phyloP scores from a whole-genome alignment of 371 early-diverging fungal species.

The Sporodiniella umbellata region DNA sequence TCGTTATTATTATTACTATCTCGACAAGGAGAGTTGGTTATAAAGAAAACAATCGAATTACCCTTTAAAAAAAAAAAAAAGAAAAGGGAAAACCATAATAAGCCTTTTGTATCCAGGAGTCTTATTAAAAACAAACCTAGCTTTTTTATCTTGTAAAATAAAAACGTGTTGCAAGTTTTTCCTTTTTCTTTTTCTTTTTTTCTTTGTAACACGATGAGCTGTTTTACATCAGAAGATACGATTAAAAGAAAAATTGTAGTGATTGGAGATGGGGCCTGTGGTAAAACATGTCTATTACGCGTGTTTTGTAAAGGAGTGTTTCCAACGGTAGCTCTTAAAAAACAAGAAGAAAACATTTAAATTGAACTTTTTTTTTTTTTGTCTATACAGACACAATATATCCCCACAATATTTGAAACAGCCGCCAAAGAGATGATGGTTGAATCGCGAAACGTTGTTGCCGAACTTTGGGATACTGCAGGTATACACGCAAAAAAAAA shows the following conservation, averaged over 20 bases:
- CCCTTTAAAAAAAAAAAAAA: too few relatives aligned
- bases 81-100: constrained; percentile 10
- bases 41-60: too few relatives aligned
- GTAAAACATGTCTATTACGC: constrained; percentile 61
- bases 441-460: constrained; percentile 66
- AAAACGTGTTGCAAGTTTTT: not conserved
- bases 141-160: too few relatives aligned
- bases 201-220: constrained; percentile 10
- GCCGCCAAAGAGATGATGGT: constrained; percentile 74
- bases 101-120: not conserved
- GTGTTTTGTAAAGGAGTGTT: constrained; percentile 57
- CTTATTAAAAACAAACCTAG: too few relatives aligned
- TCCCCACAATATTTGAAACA: constrained; percentile 78
- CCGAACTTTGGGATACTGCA: constrained; percentile 89
- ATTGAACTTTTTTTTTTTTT: too few relatives aligned
- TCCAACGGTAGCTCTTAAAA: constrained; percentile 39
- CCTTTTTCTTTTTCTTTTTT: not conserved
- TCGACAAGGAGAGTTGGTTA: too few relatives aligned
- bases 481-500: too few relatives aligned
- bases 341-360: not conserved
- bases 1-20: too few relatives aligned
- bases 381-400: constrained; percentile 25
- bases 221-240: constrained; percentile 13
- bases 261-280: constrained; percentile 71
- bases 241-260: constrained; percentile 62